phyloP scores from a whole-genome alignment of 2,329 filamentous ascomycete genomes.

The Fusarium odoratissimum region DNA sequence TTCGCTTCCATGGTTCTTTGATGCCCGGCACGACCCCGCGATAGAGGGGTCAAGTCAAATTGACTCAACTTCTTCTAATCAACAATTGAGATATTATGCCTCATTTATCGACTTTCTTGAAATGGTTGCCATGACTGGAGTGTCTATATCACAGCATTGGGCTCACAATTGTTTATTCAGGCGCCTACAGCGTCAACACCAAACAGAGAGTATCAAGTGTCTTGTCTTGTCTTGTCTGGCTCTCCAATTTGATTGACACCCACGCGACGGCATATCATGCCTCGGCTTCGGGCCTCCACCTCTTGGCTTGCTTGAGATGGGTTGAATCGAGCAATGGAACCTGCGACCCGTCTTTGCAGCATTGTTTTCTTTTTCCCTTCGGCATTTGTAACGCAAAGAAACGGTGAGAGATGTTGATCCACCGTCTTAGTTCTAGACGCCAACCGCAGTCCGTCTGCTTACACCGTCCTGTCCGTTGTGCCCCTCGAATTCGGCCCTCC shows the following conservation, averaged over 20 bases:
- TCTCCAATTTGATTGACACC: conserved; percentile 13
- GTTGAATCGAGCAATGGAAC: neutral
- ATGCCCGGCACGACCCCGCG: conserved; percentile 24
- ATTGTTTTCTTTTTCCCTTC: conserved; percentile 15
- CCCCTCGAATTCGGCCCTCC: conserved; percentile 21
- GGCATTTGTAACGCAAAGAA: conserved; percentile 25
- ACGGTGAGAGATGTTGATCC: conserved; percentile 28
- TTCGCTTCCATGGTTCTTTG: conserved; percentile 15
- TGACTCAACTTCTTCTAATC: conserved; percentile 15
- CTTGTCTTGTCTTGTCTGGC: conserved; percentile 27
- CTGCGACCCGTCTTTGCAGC: neutral
- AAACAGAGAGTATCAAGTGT: neutral
- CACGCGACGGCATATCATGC: neutral
- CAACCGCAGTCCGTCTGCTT: conserved; percentile 9
- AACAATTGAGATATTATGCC: conserved; percentile 28
- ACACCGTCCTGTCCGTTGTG: conserved; percentile 9
- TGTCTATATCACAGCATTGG: conserved; percentile 10
- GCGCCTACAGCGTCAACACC: conserved; percentile 17
- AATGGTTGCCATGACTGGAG: conserved; percentile 5
- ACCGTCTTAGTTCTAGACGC: conserved; percentile 19
- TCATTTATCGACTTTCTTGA: conserved; percentile 7
- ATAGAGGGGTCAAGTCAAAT: conserved; percentile 33
- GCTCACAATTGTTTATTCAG: neutral
- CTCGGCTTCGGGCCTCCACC: conserved; percentile 20
- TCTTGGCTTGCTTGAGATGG: neutral